phyloP scores from a whole-genome alignment of 2,329 filamentous ascomycete genomes.

The Colletotrichum sp. region DNA sequence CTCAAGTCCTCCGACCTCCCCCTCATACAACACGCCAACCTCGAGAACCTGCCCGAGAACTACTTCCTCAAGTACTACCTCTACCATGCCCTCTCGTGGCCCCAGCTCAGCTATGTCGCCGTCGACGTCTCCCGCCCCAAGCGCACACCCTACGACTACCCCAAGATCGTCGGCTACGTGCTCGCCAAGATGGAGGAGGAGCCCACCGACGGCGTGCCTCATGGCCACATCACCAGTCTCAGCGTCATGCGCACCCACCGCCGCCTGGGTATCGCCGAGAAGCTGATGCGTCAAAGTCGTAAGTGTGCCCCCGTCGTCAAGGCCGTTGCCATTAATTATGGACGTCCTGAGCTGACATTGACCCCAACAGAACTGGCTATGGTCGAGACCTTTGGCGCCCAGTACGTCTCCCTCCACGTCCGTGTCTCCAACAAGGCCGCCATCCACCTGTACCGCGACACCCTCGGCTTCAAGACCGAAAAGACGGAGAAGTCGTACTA shows the following conservation, averaged over 20 bases:
- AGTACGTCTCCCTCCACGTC: conserved; percentile 95
- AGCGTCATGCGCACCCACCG: conserved; percentile 97
- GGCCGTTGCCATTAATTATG: background rate
- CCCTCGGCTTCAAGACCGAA: conserved; percentile 85
- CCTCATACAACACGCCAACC: conserved; percentile 96
- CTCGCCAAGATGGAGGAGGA: conserved; percentile 99
- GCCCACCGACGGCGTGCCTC: conserved; percentile 84
- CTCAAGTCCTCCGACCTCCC: conserved; percentile 84
- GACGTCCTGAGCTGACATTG: background rate
- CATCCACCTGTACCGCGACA: conserved; percentile 90
- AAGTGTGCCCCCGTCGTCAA: conserved; percentile 42
- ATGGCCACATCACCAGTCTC: conserved; percentile 95
- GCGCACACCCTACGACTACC: conserved; percentile 83
- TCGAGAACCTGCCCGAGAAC: conserved; percentile 98
- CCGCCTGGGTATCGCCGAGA: conserved; percentile 90
- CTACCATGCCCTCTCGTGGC: conserved; percentile 98
- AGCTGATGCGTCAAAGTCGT: conserved; percentile 97
- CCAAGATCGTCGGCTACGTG: conserved; percentile 99
- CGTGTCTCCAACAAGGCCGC: conserved; percentile 93
- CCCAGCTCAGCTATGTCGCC: conserved; percentile 94
- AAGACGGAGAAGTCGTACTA: conserved; percentile 93
- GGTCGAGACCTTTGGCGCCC: conserved; percentile 90
- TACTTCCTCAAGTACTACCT: conserved; percentile 99
- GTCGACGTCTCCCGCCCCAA: conserved; percentile 86
- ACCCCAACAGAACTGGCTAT: conserved; percentile 76